Base-by-base conservation (phyloP, 2,329 filamentous ascomycete genomes). In the Pestalotiopsis sp. region DNA sequence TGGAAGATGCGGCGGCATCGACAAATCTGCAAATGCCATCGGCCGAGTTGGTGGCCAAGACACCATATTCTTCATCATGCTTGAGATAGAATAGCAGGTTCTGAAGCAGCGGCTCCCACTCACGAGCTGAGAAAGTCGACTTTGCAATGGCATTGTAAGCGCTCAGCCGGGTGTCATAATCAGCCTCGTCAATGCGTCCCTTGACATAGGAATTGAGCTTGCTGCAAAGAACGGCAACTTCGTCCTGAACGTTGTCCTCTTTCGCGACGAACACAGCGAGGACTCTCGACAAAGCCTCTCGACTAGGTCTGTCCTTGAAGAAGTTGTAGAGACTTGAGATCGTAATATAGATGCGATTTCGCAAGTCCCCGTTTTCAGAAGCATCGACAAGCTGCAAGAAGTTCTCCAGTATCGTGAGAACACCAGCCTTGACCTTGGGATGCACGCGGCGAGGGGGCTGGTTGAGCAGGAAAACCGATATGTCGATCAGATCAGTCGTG, bases 71-170 rank as follows among this genome's bases (percentile, higher is more conserved):
- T 71, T 97, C 94, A 67, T 94, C 91, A 72, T 95, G 90, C 72
- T 90, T 91, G 72, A 98, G 91, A 76, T 92, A 96, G 80, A 91
- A 98, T 2, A 97, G 85, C 83, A 97, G 88, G 76, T 98, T 99
- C 81, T 95, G 92, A 12, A 98, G 82, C 23, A 99, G 81, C 5
- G 96, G 95, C 66, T 91, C 87, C 95, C 96, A 99, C 79, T 97
- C 93, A 68, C 87, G 87, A 1, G 90, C 81, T 0, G 88, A 91
- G 70, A 95, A 89, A 0, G 84, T 80, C 0, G 78, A 78, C 56
- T 88, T 87, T 45, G 91, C 92, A 71, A 98, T 91, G 7, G 82
- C 78, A 68, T 87, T 90, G 81, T 96, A 98, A 3, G 94, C 94
- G 61, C 86, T 82, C 5, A 97, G 86, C 17, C 96, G 91, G 68